Base-by-base conservation (phyloP, 805 yeast genomes). In the Wickerhamiella parazyma region DNA sequence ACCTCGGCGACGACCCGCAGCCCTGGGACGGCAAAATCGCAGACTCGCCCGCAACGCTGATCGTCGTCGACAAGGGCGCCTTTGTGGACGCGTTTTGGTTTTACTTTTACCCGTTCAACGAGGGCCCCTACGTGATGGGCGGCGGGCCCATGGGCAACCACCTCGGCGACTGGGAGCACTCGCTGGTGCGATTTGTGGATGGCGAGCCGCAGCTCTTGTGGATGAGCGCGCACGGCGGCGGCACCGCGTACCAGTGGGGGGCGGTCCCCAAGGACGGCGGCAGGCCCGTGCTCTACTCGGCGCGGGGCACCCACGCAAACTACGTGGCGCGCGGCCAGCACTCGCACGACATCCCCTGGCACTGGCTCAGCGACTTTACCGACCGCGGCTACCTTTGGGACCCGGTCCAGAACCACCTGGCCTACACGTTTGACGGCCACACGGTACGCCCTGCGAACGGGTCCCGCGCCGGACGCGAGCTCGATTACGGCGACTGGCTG, bases 151-250 rank as follows among this genome's bases (percentile, higher is more conserved):
- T 80, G 66, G 98, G 98, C 0, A 82, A 89, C 58, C 98, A 89
- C 57, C 76, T 91, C 26, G 98, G 97, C 6, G 98, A 89, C 64
- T 89, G 98, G 98, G 98, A 89, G 54, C 98, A 89, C 60, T 76
- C 93, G 1, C 63, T 89, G 28, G 89, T 86, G 11, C 68, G 98
- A 20, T 89, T 84, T 57, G 24, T 31, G 3, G 71, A 79, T 2
- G 94, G 95, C 1, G 63, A 68, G 46, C 97, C 98, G 0, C 68
- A 77, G 10, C 72, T 80, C 42, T 75, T 87, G 17, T 89, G 97
- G 97, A 81, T 91, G 93, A 79, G 93, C 22, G 97, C 96, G 0
- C 98, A 89, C 61, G 95, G 96, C 1, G 96, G 97, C 10, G 98
- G 98, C 6, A 80, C 86, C 24, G 95, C 94, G 0, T 89, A 80